Evolutionary conservation across 2,329 filamentous ascomycete species (phyloP).

Genomic region (Xylariales sp.): DNA sequence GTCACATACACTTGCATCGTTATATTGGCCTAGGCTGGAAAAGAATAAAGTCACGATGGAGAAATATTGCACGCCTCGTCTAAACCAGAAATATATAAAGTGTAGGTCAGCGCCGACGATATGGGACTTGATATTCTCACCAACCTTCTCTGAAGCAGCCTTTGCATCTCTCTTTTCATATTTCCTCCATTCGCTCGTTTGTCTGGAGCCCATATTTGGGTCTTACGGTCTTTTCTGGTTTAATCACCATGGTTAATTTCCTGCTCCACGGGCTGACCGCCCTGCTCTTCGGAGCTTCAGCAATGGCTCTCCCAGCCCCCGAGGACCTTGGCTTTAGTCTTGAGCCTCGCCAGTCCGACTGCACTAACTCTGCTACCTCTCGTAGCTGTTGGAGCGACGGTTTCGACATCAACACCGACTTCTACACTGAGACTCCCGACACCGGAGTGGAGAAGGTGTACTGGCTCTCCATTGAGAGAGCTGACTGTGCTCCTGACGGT

Average conservation of each 20-base stretch:
- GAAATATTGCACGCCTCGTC: too few species aligned
- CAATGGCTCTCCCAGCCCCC: not conserved
- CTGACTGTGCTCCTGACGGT: slow-evolving; percentile 41
- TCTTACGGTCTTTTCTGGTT: not conserved
- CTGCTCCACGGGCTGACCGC: not conserved
- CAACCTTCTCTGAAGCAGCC: too few species aligned
- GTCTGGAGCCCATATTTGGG: too few species aligned
- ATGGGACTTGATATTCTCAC: too few species aligned
- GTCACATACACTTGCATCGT: too few species aligned
- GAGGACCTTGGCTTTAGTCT: not conserved
- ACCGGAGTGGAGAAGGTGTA: slow-evolving; percentile 48
- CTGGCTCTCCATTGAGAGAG: slow-evolving; percentile 37
- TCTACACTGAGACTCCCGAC: slow-evolving; percentile 32
- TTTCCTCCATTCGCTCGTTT: not conserved
- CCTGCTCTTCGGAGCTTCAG: not conserved
- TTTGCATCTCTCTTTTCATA: too few species aligned
- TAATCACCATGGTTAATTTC: not conserved
- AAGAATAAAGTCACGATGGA: too few species aligned
- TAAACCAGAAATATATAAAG: too few species aligned
- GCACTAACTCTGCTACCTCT: slow-evolving; percentile 24
- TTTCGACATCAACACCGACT: slow-evolving; percentile 44
- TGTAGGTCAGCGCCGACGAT: too few species aligned
- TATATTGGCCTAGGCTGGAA: too few species aligned
- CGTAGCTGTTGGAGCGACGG: slow-evolving; percentile 38
- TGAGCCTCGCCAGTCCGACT: slow-evolving; percentile 2